phyloP scores from a whole-genome alignment of 1,139 yeast species.

The Zygosaccharomyces pseudobailii region DNA sequence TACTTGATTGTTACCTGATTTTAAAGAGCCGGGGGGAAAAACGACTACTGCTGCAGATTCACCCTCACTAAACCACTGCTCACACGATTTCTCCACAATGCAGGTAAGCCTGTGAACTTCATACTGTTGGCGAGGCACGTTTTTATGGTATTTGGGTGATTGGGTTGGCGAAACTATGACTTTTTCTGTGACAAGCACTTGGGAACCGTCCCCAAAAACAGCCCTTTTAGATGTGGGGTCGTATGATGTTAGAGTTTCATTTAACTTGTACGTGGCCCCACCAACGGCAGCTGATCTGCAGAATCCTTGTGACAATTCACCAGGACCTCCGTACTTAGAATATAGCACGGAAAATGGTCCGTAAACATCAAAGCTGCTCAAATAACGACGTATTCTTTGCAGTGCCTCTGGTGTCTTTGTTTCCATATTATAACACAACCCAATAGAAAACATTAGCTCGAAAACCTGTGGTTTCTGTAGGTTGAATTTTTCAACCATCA shows the following conservation, averaged over 20 bases:
- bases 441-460: constrained; percentile 82
- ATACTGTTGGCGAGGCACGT: constrained; percentile 40
- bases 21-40: constrained; percentile 84
- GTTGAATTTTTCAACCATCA: constrained; percentile 60
- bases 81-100: constrained; percentile 79
- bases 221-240: constrained; percentile 67
- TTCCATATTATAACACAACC: constrained; percentile 58
- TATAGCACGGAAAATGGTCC: constrained; percentile 92
- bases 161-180: constrained; percentile 70
- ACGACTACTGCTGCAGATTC: constrained; percentile 85
- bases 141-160: constrained; percentile 42
- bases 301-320: constrained; percentile 94
- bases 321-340: constrained; percentile 93
- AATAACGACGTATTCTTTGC: constrained; percentile 73
- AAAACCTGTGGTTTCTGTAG: constrained; percentile 69
- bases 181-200: constrained; percentile 70
- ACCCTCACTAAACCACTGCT: constrained; percentile 83
- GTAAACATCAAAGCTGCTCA: constrained; percentile 83
- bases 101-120: constrained; percentile 73
- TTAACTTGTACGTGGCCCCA: constrained; percentile 87
- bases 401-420: constrained; percentile 71
- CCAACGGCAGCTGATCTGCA: constrained; percentile 98
- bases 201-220: constrained; percentile 69
- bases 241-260: constrained; percentile 57
- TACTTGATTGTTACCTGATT: constrained; percentile 60